Base-by-base conservation (phyloP, 2,329 filamentous ascomycete species). In the Metarhizium humberi region DNA sequence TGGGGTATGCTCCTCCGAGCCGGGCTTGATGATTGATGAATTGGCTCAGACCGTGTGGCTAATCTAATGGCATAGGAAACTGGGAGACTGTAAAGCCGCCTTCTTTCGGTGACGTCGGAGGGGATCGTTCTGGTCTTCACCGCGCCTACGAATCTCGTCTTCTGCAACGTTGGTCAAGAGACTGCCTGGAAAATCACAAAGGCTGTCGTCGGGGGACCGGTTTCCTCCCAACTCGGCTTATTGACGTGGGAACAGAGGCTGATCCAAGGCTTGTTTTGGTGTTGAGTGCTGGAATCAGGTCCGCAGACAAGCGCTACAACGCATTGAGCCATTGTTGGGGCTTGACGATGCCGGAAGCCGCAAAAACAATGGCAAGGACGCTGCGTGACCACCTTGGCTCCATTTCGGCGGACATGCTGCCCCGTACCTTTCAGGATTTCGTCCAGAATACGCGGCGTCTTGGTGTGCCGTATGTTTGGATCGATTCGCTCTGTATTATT, bases 401-500 rank as follows among this genome's bases (percentile, higher is more conserved):
- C 29, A 47, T 52, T 8, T 18, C 51, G 6, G n/a, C 13, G 38
- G 38, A 30, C 8, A 11, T 2, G 20, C 47, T 63, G 10, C 61
- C 60, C 0, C n/a, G 34, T 7, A 60, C 51, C 32, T 63, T 64
- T 36, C 56, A 48, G 16, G 57, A 65, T 42, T 61, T 62, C n/a
- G 49, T 64, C 3, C 38, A 32, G 6, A 52, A 62, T 4, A 51
- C 56, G 2, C 56, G 57, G 1, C 34, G 43, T 10, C 48, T 64
- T 5, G 60, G 59, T 4, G n/a, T 58, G 38, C 40, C 51, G 2
- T 65, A 64, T 20, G 16, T 65, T 5, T 66, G 63, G 63, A 64
- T 66, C 30, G 63, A 66, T 52, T 64, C 62, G 4, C 52, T 66
- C 2, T 66, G 64, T 47, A 66, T 65, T 46, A 53, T 64, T 6